Base-by-base conservation (phyloP, 202 grass and related monocot species). In the Digitaria exilis region DNA sequence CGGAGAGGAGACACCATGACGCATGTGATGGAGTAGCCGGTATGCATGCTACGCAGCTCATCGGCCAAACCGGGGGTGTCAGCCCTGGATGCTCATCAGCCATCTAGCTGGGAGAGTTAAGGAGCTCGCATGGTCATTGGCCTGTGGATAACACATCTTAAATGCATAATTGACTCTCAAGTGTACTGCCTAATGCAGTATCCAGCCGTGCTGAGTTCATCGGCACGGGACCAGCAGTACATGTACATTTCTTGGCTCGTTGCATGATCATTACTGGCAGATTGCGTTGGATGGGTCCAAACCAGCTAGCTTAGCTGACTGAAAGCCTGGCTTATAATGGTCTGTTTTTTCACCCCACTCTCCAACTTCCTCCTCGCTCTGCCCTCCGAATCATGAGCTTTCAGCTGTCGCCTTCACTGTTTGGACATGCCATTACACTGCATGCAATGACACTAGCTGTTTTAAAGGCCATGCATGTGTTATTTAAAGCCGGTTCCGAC, bases 251-350 rank as follows among this genome's bases (percentile, higher is more conserved):
- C 57, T 29, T 60, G 57, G 34, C 35, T 37, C 0, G 63, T 13
- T 43, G 51, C 24, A 62, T 50, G 59, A 78, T 65, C 76, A 78
- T 65, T 78, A 78, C 39, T 32, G 4, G 59, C 58, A 65, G 76
- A 78, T 78, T 78, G 59, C 34, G n/a, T 58, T 42, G 32, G 43
- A 65, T 78, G 43, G 59, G 43, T 49, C 42, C 76, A 50, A 78
- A 50, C 41, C 42, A 78, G 52, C 39, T 78, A 74, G 16, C 57
- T 64, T 74, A 56, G 48, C 46, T 30, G 26, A 73, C 46, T 30
- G 26, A 73, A 56, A 55, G 30, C 49, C 49, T 74, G 75, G 58
- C 17, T 78, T 2, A 12, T n/a, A n/a, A n/a, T 62, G 24, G 14
- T 17, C 14, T 2, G 14, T 17, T 28, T 14, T 26, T 58, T 59